Evolutionary conservation across 805 yeast genomes (phyloP), one percentile per base, ranked within the genome.

Genomic region (Ogataea siamensis): DNA sequence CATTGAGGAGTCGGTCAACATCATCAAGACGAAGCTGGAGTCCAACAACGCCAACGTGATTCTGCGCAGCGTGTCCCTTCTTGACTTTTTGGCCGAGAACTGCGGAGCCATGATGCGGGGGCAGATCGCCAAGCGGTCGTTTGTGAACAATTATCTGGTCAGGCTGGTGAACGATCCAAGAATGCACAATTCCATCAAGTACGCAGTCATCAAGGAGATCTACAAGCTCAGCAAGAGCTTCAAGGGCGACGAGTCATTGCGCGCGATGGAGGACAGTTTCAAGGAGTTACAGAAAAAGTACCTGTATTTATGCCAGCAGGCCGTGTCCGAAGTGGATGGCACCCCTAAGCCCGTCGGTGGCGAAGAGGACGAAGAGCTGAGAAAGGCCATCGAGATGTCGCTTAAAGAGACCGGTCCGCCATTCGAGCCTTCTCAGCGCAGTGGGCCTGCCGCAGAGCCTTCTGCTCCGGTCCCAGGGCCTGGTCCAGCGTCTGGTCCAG

Each of bases 341-440:
- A 47, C 38, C 13, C 22, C 36, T 8, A 34, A 23, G 15, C 31
- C 39, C 9, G 37, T 12, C 9, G 36, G 8, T 9, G 29, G 21
- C 20, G 49, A 45, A 6, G 97, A 91, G 47, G 96, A 93, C 32
- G 84, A 80, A 35, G 95, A 87, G 47, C 64, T 91, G 32, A 81
- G 79, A 51, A 72, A 80, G 45, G 96, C 85, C 0, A 68, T 89
- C 43, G 83, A 79, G 43, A 56, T 86, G 33, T 87, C 96, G 0
- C 63, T 86, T 30, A 70, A 74, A 34, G 94, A 86, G 46, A 73
- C 71, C 28, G 73, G 71, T 46, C 40, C 40, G 15, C 31, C 34
- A 23, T 32, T 24, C 15, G 25, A 10, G 34, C 45, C 3, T 37
- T 57, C 34, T 45, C 32, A 7, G 28, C n/a, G 15, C 28, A 11